Conservation (phyloP, 306 rosid genomes). For the Morella rubra region DNA sequence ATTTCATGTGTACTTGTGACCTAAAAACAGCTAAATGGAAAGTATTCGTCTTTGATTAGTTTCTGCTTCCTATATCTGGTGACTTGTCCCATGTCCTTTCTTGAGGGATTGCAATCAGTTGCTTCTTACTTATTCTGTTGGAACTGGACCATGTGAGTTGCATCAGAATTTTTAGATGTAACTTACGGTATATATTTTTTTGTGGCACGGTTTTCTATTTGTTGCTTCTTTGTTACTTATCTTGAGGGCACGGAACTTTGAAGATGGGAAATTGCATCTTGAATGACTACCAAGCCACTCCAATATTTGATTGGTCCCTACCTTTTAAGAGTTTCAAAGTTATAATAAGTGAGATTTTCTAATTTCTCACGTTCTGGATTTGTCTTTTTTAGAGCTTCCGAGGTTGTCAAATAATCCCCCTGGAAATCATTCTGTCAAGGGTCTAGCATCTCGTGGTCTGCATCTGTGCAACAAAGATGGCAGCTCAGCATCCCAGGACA, state of each 20-base stretch:
- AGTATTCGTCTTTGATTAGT: neutral
- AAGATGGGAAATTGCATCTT: neutral
- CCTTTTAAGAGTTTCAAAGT: neutral
- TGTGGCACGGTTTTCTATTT: neutral
- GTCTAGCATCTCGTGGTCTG: constrained; percentile 13
- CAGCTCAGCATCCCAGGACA: constrained; percentile 9
- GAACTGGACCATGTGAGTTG: neutral
- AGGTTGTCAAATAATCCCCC: constrained; percentile 27
- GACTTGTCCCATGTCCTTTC: neutral
- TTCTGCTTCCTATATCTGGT: neutral
- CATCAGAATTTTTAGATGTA: neutral
- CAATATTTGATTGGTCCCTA: neutral
- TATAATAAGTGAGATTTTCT: neutral
- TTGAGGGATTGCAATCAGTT: neutral
- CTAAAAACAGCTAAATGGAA: neutral
- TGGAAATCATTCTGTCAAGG: constrained; percentile 18
- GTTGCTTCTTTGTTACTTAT: neutral
- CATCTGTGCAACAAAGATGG: constrained; percentile 21
- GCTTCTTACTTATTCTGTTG: neutral
- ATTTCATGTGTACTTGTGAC: neutral
- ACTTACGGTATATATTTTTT: neutral
- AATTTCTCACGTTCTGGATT: constrained; percentile 4
- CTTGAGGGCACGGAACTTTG: neutral
- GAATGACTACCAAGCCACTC: neutral
- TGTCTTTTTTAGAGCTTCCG: constrained; percentile 14